Base-by-base conservation (phyloP, 768 basidiomycete species). In the Mycena amicta region DNA sequence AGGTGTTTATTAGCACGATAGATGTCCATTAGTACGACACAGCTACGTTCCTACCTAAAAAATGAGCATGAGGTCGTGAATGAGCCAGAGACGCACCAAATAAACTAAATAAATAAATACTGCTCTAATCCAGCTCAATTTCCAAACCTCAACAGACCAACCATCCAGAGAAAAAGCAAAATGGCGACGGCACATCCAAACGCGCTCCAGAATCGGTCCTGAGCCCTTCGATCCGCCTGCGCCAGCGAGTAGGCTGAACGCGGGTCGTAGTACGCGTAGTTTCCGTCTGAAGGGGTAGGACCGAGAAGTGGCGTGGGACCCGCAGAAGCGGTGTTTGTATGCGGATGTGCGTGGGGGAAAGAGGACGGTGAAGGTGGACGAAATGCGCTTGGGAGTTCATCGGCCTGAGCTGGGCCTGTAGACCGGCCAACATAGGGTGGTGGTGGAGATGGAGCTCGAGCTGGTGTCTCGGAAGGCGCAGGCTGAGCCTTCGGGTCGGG, bases 201-300 rank as follows among this genome's bases (percentile, higher is more conserved):
- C 18, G 62, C 58, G 29, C 22, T 29, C 62, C 62, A 59, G 18
- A 63, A 63, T 25, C 62, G 39, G 1, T 12, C 22, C 5, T 54
- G 37, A 1, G 62, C 62, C 52, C 62, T n/a, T 40, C 28, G 26
- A 28, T 63, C 62, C 8, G 62, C 62, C 22, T 45, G 62, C 12
- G 58, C 58, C 4, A 63, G 27, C n/a, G 62, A 63, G 53, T 63
- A 60, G 3, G 62, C 30, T 5, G 62, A 63, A 1, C 62, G 62
- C n/a, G 62, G 62, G 50, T 63, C 62, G 39, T 63, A 60, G 43
- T 63, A 63, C n/a, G 62, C 49, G 43, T 63, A 63, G 3, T 49
- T 20, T 11, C 11, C 22, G 8, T 59, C 52, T 20, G 52, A 20
- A 3, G 49, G 5, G 15, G 46, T 37, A 16, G 55, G 55, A n/a